These are phyloP conservation scores for Coemansia brasiliensis DNA, from an alignment of 192 early-diverging fungal genomes.

Conservation along the genomic window DNA sequence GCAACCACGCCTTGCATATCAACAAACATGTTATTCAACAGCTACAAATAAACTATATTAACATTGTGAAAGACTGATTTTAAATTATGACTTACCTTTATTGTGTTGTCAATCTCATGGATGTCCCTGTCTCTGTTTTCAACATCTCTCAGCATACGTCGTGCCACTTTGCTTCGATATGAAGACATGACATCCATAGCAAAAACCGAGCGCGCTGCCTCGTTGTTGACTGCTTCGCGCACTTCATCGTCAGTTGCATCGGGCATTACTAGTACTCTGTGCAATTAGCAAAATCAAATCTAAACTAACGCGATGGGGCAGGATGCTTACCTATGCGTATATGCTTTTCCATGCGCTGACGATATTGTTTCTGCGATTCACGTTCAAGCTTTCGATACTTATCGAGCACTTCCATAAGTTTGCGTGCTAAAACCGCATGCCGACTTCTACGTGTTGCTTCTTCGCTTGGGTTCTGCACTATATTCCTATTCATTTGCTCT, in stretches of 20 bases:
- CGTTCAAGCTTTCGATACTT: constrained; percentile 46
- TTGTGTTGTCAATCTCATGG: constrained; percentile 38
- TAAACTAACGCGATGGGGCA: not conserved
- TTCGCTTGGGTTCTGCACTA: constrained; percentile 31
- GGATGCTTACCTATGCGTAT: constrained; percentile 49
- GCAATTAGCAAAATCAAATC: not conserved
- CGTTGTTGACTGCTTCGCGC: constrained; percentile 30
- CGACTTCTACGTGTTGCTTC: constrained; percentile 41
- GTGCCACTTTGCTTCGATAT: constrained; percentile 39
- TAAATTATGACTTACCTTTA: constrained; percentile 31
- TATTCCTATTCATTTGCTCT: constrained; percentile 41
- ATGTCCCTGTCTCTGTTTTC: constrained; percentile 50
- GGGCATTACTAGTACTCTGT: constrained; percentile 30
- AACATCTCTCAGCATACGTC: constrained; percentile 46
- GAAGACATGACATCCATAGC: constrained; percentile 56
- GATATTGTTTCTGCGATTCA: constrained; percentile 48
- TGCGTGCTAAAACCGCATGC: constrained; percentile 40
- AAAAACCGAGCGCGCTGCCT: constrained; percentile 44
- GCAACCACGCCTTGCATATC: constrained; percentile 41
- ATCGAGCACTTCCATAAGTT: constrained; percentile 42
- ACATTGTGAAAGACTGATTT: not conserved
- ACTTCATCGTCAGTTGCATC: constrained; percentile 53
- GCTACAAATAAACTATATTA: constrained; percentile 17
- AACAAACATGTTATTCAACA: constrained; percentile 46
- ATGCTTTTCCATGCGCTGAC: constrained; percentile 47